A percentile compares a stretch with the other conserved stretches of the same genome.
Evolutionary conservation across 73 alveolate genomes (phyloP).

Genomic region (Paramecium primaurelia): DNA sequence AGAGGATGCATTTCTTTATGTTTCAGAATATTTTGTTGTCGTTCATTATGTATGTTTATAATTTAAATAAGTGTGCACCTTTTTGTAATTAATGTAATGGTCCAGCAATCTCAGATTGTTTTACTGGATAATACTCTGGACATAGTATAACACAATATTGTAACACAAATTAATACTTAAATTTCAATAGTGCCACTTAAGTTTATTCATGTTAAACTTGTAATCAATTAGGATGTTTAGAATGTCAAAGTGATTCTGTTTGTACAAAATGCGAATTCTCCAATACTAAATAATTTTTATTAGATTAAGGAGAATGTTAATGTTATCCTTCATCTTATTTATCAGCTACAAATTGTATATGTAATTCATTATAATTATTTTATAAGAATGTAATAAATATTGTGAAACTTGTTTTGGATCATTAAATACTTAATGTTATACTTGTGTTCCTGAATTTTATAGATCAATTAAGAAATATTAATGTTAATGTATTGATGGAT

Average conservation of each 20-base stretch:
- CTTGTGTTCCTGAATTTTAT: background rate
- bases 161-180: background rate
- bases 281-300: background rate
- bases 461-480: background rate
- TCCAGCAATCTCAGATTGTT: background rate
- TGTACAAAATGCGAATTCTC: background rate
- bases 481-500: background rate
- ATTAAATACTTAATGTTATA: background rate
- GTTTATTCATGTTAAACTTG: background rate
- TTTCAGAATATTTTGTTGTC: background rate
- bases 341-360: background rate
- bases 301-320: background rate
- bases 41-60: background rate
- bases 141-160: background rate
- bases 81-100: background rate
- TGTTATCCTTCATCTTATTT: background rate
- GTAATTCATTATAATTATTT: background rate
- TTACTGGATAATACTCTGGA: background rate
- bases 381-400: background rate
- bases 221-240: background rate
- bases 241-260: background rate
- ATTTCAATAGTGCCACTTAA: background rate
- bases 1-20: background rate
- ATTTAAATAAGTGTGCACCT: background rate
- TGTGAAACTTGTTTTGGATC: background rate